Evolutionary conservation across 306 rosid species (phyloP).

Genomic region (Vigna nakashimae): DNA sequence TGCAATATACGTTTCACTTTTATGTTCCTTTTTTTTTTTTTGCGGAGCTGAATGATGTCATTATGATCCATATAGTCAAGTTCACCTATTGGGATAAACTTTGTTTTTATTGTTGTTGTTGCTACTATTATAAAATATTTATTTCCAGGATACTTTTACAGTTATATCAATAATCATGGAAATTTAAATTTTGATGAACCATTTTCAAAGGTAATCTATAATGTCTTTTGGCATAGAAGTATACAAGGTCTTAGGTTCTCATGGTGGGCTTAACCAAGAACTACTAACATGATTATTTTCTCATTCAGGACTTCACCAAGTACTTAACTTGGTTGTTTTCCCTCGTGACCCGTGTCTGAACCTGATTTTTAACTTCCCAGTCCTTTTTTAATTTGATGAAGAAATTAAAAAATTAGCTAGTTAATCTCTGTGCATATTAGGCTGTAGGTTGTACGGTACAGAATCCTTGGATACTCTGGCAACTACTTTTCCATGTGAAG

Average conservation of each 20-base stretch:
- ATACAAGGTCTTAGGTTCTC: background rate
- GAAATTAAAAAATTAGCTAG: background rate
- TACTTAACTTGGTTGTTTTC: slow-evolving; percentile 1
- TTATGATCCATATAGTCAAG: background rate
- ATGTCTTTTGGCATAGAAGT: slow-evolving; percentile 10
- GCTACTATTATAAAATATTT: background rate
- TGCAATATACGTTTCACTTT: slow-evolving; percentile 39
- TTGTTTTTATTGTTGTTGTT: background rate
- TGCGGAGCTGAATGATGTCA: background rate
- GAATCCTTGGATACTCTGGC: background rate
- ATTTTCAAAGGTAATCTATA: background rate
- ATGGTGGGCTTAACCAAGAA: background rate
- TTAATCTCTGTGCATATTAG: background rate
- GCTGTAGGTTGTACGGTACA: no score
- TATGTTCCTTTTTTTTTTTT: background rate
- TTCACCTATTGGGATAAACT: background rate
- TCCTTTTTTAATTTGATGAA: background rate
- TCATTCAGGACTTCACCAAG: background rate
- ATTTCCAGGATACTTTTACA: background rate
- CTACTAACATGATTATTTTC: background rate
- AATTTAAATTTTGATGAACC: slow-evolving; percentile 26
- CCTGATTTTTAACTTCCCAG: background rate
- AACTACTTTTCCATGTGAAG: background rate
- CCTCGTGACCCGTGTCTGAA: slow-evolving; percentile 1
- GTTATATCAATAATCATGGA: slow-evolving; percentile 1